phyloP scores from a whole-genome alignment of 2,329 filamentous ascomycete species.

The Gyromitra esculenta region DNA sequence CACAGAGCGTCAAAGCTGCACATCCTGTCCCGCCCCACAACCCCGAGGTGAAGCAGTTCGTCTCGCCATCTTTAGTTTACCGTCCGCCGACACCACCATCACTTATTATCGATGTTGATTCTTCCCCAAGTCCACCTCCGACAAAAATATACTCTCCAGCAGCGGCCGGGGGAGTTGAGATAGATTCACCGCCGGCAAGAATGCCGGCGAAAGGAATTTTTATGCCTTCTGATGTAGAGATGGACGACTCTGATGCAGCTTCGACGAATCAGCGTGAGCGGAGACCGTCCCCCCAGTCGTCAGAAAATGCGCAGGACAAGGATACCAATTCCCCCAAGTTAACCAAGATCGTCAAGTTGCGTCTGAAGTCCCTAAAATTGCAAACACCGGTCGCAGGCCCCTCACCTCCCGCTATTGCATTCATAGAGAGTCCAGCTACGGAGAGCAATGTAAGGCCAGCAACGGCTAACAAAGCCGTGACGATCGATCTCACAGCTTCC shows the following conservation, averaged over 20 bases:
- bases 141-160: neutral
- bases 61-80: constrained; percentile 42
- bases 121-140: neutral
- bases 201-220: neutral
- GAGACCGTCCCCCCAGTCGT: neutral
- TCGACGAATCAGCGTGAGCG: neutral
- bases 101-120: constrained; percentile 25
- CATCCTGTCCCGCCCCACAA: neutral
- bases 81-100: constrained; percentile 39
- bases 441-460: neutral
- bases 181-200: neutral
- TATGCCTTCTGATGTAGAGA: constrained; percentile 1
- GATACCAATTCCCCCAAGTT: neutral
- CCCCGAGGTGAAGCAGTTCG: constrained; percentile 38
- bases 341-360: constrained; percentile 24
- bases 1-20: constrained; percentile 47
- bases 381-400: neutral
- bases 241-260: neutral
- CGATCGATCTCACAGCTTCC: constrained; percentile 38
- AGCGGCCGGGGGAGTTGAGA: neutral
- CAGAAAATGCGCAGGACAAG: neutral
- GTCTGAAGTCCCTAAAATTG: neutral
- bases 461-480: neutral
- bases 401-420: neutral
- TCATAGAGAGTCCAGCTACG: neutral